A percentile compares a stretch with the other conserved stretches of the same genome.
These are phyloP conservation scores for Nakazawaea holstii DNA, from an alignment of 805 yeast genomes.

Conservation along the genomic window DNA sequence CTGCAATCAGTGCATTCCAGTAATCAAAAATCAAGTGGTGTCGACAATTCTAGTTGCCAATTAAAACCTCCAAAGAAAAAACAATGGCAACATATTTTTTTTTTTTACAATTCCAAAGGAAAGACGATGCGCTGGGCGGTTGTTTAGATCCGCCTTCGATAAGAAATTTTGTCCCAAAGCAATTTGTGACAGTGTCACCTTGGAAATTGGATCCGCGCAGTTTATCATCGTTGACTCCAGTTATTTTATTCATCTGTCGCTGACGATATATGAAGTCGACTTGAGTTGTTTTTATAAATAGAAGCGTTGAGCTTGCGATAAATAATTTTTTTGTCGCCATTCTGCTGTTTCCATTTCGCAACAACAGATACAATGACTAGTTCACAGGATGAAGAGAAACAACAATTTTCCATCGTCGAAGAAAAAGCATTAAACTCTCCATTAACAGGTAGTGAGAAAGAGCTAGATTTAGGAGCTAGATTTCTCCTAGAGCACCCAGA, in stretches of 20 bases:
- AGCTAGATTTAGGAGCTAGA: constrained; percentile 20
- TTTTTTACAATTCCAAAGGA: constrained; percentile 3
- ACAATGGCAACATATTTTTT: not conserved
- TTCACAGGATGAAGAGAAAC: not conserved
- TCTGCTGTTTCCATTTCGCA: not conserved
- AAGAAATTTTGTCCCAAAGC: not conserved
- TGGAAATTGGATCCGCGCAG: too few species aligned
- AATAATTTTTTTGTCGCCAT: too few species aligned
- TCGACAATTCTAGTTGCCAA: too few species aligned
- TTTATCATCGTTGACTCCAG: too few species aligned
- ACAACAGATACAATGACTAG: not conserved
- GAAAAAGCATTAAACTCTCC: not conserved
- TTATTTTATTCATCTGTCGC: too few species aligned
- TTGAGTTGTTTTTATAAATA: too few species aligned
- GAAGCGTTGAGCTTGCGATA: too few species aligned
- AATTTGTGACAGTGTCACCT: not conserved
- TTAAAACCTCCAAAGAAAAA: too few species aligned
- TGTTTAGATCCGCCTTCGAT: too few species aligned
- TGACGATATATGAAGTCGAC: too few species aligned
- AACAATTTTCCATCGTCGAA: not conserved
- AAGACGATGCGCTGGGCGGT: not conserved
- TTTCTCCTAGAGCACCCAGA: constrained; percentile 19
- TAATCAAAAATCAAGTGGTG: too few species aligned
- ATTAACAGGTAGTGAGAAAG: constrained; percentile 1
- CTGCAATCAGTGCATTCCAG: too few species aligned